These are phyloP conservation scores for Psilocybe cyanescens DNA, from an alignment of 768 basidiomycete species.

Conservation along the genomic window DNA sequence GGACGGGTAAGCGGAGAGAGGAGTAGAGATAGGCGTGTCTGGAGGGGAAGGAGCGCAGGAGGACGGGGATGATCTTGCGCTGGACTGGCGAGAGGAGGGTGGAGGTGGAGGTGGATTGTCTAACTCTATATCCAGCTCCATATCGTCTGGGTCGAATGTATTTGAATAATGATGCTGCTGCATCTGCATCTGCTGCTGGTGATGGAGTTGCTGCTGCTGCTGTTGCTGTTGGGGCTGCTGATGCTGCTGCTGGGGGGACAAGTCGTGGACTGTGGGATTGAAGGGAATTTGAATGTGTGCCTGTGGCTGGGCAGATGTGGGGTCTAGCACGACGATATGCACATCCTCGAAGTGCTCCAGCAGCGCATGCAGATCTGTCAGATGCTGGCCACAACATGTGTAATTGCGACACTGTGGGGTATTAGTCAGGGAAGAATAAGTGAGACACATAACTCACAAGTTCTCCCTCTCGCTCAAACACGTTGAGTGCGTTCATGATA, in stretches of 20 bases:
- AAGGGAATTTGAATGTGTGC: slow-evolving; percentile 51
- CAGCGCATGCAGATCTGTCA: slow-evolving; percentile 59
- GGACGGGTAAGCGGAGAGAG: slow-evolving; percentile 44
- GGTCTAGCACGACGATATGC: slow-evolving; percentile 77
- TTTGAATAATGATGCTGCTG: slow-evolving; percentile 34
- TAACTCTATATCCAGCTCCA: slow-evolving; percentile 77
- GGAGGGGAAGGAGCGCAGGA: slow-evolving; percentile 49
- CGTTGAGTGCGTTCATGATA: slow-evolving; percentile 67
- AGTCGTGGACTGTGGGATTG: slow-evolving; percentile 40
- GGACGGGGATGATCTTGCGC: slow-evolving; percentile 39
- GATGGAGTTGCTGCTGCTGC: slow-evolving; percentile 28
- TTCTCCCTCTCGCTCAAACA: slow-evolving; percentile 74
- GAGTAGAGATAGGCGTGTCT: slow-evolving; percentile 56
- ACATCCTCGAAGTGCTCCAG: slow-evolving; percentile 93
- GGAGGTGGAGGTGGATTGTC: slow-evolving; percentile 31
- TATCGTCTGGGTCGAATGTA: slow-evolving; percentile 76
- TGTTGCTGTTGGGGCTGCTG: slow-evolving; percentile 24
- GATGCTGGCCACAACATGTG: slow-evolving; percentile 83
- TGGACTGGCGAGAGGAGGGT: slow-evolving; percentile 27
- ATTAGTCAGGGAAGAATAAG: not conserved
- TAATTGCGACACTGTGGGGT: slow-evolving; percentile 78
- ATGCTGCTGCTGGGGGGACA: slow-evolving; percentile 24
- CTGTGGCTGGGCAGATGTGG: slow-evolving; percentile 33
- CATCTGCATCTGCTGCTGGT: slow-evolving; percentile 37
- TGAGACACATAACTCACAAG: slow-evolving; percentile 49